phyloP scores from a whole-genome alignment of 768 basidiomycete genomes.

The Suillus sp. region DNA sequence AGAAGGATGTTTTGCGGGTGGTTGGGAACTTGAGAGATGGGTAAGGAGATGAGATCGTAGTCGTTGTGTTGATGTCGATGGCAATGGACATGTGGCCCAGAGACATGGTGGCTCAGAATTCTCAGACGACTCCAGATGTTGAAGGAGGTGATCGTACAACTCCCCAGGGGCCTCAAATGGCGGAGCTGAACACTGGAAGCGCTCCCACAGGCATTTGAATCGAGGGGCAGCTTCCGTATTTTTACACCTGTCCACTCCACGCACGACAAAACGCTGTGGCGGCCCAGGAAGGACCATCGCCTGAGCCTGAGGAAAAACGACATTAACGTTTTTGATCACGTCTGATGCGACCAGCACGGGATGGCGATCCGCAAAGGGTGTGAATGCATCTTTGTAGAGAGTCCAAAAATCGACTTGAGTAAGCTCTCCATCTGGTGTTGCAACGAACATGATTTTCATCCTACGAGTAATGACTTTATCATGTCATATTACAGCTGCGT shows the following conservation, averaged over 20 bases:
- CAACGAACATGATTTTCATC: conserved; percentile 90
- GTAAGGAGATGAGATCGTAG: conserved; percentile 75
- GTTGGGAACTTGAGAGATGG: conserved; percentile 66
- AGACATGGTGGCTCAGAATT: conserved; percentile 54
- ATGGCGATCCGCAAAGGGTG: conserved; percentile 55
- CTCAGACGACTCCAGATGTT: conserved; percentile 53
- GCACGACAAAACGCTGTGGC: conserved; percentile 81
- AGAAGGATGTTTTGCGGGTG: conserved; percentile 58
- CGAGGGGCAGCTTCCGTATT: conserved; percentile 57
- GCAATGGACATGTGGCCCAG: conserved; percentile 70
- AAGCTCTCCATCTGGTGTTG: conserved; percentile 74
- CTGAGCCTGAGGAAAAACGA: conserved; percentile 81
- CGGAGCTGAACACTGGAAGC: conserved; percentile 51
- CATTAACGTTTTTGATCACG: conserved; percentile 90
- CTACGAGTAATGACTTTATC: conserved; percentile 40
- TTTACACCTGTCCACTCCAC: conserved; percentile 75
- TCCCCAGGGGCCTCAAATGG: conserved; percentile 57
- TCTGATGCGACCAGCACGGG: conserved; percentile 83
- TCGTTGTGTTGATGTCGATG: conserved; percentile 46
- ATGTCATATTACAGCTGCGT: neutral
- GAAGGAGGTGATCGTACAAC: conserved; percentile 72
- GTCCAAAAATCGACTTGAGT: conserved; percentile 97
- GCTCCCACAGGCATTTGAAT: conserved; percentile 80
- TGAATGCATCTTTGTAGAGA: conserved; percentile 84
- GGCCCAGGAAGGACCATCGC: conserved; percentile 83